Base-by-base conservation (phyloP, 73 alveolate genomes). In the Paraurostyla sp. region DNA sequence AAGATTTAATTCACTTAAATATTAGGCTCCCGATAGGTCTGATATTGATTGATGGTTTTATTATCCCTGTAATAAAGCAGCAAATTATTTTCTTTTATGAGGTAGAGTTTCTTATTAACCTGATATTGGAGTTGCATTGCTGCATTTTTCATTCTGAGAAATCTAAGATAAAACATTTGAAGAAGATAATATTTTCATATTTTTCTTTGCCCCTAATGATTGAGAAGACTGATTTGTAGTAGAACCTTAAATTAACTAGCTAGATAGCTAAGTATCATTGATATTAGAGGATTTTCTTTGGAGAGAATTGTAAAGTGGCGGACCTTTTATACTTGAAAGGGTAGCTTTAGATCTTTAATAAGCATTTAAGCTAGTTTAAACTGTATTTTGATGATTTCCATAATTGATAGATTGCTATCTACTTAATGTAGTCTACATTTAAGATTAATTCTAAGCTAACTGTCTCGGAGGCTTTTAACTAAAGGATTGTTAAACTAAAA, bases 381-480 rank as follows among this genome's bases (percentile, higher is more conserved):
- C 22, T 16, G 15, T 69, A 4, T 9, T 69, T 33, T 27, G 22
- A 11, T 69, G 62, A 38, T 69, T 38, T 16, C 36, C 25, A 41
- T 69, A 69, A 43, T 43, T 69, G 29, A 41, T 69, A 3, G 62
- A 69, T 69, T 38, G 16, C 42, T 69, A 23, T 40, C 62, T 69
- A 42, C 43, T 69, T 40, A 43, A 38, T 15, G 41, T 40, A 32
- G 43, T 25, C 4, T 33, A 33, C 16, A 42, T 7, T n/a, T 15
- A 62, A 25, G 9, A 62, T 4, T 6, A 4, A 42, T 36, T 69
- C 23, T 60, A 23, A 60, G 6, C 32, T 9, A 9, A 2, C 25
- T 69, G 40, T 42, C 84, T 69, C 3, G 84, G 84, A 7, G 84
- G 84, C 35, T 69, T 69, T 32, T 60, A 30, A 23, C 78, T 29